Base-by-base conservation (phyloP, 768 basidiomycete species). In the Boletus barrowsii region DNA sequence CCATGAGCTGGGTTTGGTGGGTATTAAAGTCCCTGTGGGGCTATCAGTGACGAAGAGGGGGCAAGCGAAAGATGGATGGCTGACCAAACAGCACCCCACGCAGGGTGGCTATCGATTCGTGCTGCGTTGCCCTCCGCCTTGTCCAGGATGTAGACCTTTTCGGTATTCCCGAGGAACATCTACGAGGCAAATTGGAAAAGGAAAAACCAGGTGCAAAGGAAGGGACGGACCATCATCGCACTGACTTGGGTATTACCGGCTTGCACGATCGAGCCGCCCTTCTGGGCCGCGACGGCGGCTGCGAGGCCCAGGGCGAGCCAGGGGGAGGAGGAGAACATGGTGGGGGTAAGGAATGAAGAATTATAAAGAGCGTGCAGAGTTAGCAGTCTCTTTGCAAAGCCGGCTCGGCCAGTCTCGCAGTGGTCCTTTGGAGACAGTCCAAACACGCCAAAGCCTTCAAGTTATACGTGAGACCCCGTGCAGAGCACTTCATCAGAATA, bases 121-220 rank as follows among this genome's bases (percentile, higher is more conserved):
- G 80, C 80, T 3, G 77, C 76, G 66, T 94, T 93, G 32, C 82
- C 83, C 66, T 93, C 90, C 2, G 86, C 83, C 74, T 97, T 97
- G 76, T 97, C 93, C n/a, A 94, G 73, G 20, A 94, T 88, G 72
- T 94, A 95, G 33, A 95, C 87, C 68, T 84, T 90, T 60, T 90
- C 75, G 8, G 79, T 74, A 58, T 86, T 89, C 32, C 89, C 91
- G 48, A 93, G 72, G 68, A 93, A 91, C 82, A 88, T 83, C 88
- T 88, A 64, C 61, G 17, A 44, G 39, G 20, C 18, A 8, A 29
- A 50, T 48, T 42, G 29, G 24, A 51, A 37, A 39, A 24, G 35
- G 30, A 26, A 43, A 17, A 49, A 47, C 2, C 42, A 9, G 33
- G 42, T 44, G 37, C 18, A 13, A 22, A 29, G 33, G n/a, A 51